Percentiles rank a stretch among this genome's conserved stretches.
phyloP scores from a whole-genome alignment of 176 grass and related monocot genomes.

The Elaeis guineensis region DNA sequence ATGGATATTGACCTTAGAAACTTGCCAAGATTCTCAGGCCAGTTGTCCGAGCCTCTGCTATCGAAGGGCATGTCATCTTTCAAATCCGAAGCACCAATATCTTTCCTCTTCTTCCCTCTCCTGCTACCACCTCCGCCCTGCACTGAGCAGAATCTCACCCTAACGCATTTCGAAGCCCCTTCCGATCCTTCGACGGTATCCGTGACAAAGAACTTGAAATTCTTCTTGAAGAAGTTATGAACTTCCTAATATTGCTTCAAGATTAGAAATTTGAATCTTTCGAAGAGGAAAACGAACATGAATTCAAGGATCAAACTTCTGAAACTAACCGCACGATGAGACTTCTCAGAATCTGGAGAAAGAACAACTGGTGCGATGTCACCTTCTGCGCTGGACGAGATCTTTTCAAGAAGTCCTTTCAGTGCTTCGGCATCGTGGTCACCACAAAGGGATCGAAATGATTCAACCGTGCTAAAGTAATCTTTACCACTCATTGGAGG shows the following conservation, averaged over 20 bases:
- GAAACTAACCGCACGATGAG: slow-evolving; percentile 74
- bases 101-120: slow-evolving; percentile 70
- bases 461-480: slow-evolving; percentile 40
- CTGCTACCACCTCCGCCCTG: slow-evolving; percentile 34
- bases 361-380: slow-evolving; percentile 53
- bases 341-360: slow-evolving; percentile 62
- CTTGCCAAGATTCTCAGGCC: slow-evolving; percentile 63
- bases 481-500: slow-evolving; percentile 40
- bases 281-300: too few relatives aligned
- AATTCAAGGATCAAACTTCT: background rate
- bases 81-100: slow-evolving; percentile 32
- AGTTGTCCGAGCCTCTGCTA: slow-evolving; percentile 72
- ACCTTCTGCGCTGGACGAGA: slow-evolving; percentile 16
- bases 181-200: slow-evolving; percentile 73
- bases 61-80: slow-evolving; percentile 58
- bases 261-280: background rate
- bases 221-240: slow-evolving; percentile 79
- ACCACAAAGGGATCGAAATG: slow-evolving; percentile 51
- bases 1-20: slow-evolving; percentile 58
- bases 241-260: slow-evolving; percentile 44
- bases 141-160: slow-evolving; percentile 49
- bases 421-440: slow-evolving; percentile 39
- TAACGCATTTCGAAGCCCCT: slow-evolving; percentile 54
- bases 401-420: slow-evolving; percentile 46
- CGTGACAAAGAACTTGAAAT: slow-evolving; percentile 82